phyloP scores from a whole-genome alignment of 768 basidiomycete species.

The Dictyophora rubrovolvata region DNA sequence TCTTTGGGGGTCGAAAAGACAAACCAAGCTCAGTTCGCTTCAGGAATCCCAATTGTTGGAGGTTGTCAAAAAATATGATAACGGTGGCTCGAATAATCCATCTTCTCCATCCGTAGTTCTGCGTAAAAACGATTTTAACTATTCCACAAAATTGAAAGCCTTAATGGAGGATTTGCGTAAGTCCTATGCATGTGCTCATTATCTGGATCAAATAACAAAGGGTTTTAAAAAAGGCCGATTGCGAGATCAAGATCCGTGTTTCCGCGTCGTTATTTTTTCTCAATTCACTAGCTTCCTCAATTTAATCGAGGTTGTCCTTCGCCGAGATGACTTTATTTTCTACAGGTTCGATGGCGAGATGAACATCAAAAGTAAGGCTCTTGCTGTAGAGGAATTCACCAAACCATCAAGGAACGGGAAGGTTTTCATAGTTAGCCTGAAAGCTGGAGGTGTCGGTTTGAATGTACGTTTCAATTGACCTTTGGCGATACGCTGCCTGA shows the following conservation, averaged over 20 bases:
- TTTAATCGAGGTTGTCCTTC: constrained; percentile 60
- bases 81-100: constrained; percentile 11
- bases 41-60: constrained; percentile 57
- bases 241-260: constrained; percentile 60
- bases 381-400: constrained; percentile 72
- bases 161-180: constrained; percentile 61
- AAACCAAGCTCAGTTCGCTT: not conserved
- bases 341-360: constrained; percentile 90
- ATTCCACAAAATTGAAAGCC: constrained; percentile 87
- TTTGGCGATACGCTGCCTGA: constrained; percentile 2
- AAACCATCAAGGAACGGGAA: constrained; percentile 58
- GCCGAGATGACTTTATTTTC: constrained; percentile 57
- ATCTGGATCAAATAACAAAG: not conserved
- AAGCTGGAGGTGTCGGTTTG: constrained; percentile 87
- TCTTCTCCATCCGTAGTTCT: constrained; percentile 41
- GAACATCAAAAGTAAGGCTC: constrained; percentile 71
- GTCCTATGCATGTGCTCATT: constrained; percentile 13
- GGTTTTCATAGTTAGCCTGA: constrained; percentile 67
- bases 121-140: constrained; percentile 73
- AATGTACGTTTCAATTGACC: constrained; percentile 37
- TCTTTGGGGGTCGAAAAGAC: not conserved
- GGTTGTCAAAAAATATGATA: constrained; percentile 29
- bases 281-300: constrained; percentile 86
- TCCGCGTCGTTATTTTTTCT: constrained; percentile 81
- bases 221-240: constrained; percentile 36